Conservation (phyloP, 2,329 filamentous ascomycete species). For the Anisogramma anomala region DNA sequence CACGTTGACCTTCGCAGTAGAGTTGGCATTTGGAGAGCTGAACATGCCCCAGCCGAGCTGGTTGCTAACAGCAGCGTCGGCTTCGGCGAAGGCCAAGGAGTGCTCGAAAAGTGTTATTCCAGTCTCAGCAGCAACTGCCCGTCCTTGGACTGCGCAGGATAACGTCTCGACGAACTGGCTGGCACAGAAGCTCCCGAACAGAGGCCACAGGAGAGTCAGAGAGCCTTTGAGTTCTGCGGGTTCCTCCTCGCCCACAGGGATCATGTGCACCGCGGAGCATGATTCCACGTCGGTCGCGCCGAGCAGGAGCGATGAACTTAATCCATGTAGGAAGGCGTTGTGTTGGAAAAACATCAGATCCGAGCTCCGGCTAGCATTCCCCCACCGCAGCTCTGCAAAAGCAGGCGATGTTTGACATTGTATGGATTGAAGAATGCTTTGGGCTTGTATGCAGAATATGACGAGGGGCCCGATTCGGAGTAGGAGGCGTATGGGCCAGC, state of each 20-base stretch:
- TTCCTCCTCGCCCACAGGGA: slow-evolving; percentile 40
- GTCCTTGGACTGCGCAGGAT: slow-evolving; percentile 76
- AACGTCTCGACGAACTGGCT: slow-evolving; percentile 86
- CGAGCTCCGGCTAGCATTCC: slow-evolving; percentile 50
- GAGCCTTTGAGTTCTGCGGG: slow-evolving; percentile 58
- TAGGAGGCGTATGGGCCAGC: slow-evolving; percentile 58
- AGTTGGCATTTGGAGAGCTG: slow-evolving; percentile 30
- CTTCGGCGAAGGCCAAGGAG: slow-evolving; percentile 89
- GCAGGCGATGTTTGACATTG: slow-evolving; percentile 80
- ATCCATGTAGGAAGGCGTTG: slow-evolving; percentile 56
- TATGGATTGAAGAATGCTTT: slow-evolving; percentile 66
- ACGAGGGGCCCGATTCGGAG: slow-evolving; percentile 62
- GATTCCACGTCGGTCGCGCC: slow-evolving; percentile 64
- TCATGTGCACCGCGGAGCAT: slow-evolving; percentile 66
- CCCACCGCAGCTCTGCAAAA: slow-evolving; percentile 59
- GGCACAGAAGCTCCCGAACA: slow-evolving; percentile 57
- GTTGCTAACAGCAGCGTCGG: slow-evolving; percentile 74
- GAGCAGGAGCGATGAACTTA: slow-evolving; percentile 62
- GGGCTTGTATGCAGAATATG: slow-evolving; percentile 57
- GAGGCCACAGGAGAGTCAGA: slow-evolving; percentile 61
- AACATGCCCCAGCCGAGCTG: slow-evolving; percentile 64
- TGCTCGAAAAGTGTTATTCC: slow-evolving; percentile 97
- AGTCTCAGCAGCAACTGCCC: slow-evolving; percentile 68
- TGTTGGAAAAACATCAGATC: slow-evolving; percentile 59
- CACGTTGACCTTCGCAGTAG: slow-evolving; percentile 29